Evolutionary conservation across 139 green algal genomes (phyloP).

Genomic region (Pseudopediastrum boryanum): DNA sequence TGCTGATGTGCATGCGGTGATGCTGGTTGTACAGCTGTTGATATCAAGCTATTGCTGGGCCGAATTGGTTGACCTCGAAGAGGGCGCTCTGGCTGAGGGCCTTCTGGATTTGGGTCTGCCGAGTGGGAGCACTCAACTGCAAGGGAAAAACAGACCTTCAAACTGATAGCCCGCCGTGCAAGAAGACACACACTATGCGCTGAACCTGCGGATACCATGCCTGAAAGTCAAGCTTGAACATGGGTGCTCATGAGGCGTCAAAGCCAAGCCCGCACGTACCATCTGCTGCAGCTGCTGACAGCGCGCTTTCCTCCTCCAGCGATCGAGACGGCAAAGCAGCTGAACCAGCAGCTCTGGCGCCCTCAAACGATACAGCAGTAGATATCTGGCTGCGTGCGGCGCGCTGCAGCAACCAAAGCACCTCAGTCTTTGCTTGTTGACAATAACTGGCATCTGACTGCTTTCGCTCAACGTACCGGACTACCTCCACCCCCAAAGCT

Average conservation of each 20-base stretch:
- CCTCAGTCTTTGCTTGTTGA: neutral
- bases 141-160: neutral
- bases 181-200: no score
- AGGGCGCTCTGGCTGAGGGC: neutral
- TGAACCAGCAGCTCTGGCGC: conserved; percentile 51
- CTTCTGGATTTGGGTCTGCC: conserved; percentile 17
- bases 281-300: conserved; percentile 57
- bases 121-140: conserved; percentile 39
- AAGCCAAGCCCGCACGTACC: conserved; percentile 19
- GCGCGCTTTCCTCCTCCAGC: conserved; percentile 54
- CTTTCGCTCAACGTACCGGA: neutral
- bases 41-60: conserved; percentile 57
- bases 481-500: conserved; percentile 29
- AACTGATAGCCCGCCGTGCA: neutral
- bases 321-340: conserved; percentile 48
- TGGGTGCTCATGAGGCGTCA: neutral
- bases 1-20: conserved; percentile 27
- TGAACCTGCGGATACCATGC: no score
- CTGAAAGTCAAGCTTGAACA: no score
- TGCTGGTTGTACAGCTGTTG: conserved; percentile 49
- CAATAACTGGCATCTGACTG: neutral
- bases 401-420: conserved; percentile 22
- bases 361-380: conserved; percentile 60
- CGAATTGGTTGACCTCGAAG: conserved; percentile 25
- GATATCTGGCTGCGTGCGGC: conserved; percentile 56